These are phyloP conservation scores for Diversispora epigaea DNA, from an alignment of 192 early-diverging fungal species.

Conservation along the genomic window DNA sequence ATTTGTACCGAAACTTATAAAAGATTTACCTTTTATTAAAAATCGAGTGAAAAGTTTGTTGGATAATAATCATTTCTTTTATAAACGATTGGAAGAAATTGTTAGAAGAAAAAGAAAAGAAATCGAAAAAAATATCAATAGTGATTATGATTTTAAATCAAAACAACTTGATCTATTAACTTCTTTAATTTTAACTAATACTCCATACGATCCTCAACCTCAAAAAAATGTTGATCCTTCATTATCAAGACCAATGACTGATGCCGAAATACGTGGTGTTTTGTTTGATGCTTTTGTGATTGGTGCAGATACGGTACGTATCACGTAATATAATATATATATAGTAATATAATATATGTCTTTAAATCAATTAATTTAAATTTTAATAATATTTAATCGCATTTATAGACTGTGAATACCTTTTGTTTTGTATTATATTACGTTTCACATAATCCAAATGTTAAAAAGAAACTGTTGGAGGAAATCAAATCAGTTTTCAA, in stretches of 20 bases:
- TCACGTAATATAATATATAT: not conserved
- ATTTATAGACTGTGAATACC: not conserved
- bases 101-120: slow-evolving; percentile 23
- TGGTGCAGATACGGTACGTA: slow-evolving; percentile 12
- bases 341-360: not conserved
- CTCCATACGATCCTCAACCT: slow-evolving; percentile 12
- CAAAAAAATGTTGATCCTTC: slow-evolving; percentile 17
- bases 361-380: not conserved
- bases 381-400: not conserved
- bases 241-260: slow-evolving; percentile 20
- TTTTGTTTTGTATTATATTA: slow-evolving; percentile 13
- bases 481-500: not conserved
- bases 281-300: slow-evolving; percentile 11
- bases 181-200: slow-evolving; percentile 9
- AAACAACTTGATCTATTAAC: slow-evolving; percentile 23
- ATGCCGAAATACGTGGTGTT: slow-evolving; percentile 5
- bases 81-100: slow-evolving; percentile 11
- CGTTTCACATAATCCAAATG: slow-evolving; percentile 2
- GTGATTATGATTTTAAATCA: not conserved
- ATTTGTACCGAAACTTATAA: slow-evolving; percentile 32
- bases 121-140: not conserved
- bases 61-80: not conserved
- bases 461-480: slow-evolving; percentile 12
- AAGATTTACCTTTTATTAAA: slow-evolving; percentile 18
- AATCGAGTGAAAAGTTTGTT: not conserved